Conservation (phyloP, 345 rosid species). For the Citrus australasica region DNA sequence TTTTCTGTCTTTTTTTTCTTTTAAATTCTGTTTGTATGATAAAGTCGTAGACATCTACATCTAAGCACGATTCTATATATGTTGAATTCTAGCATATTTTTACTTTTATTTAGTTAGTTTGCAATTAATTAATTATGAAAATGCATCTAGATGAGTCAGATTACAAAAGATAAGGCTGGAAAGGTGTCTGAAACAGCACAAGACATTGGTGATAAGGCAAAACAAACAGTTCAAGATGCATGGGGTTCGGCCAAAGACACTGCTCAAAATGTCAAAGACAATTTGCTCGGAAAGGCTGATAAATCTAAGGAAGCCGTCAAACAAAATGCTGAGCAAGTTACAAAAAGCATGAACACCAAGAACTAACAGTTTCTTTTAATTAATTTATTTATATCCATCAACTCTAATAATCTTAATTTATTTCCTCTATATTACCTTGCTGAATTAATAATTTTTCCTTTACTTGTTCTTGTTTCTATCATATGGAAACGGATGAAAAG, state of each 20-base stretch:
- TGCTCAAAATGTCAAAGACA: slow-evolving; percentile 30
- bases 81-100: too few relatives aligned
- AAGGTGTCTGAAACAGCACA: slow-evolving; percentile 14
- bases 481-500: too few relatives aligned
- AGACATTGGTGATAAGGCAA: slow-evolving; percentile 23
- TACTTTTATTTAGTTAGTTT: too few relatives aligned
- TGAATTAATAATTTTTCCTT: too few relatives aligned
- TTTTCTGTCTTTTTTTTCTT: too few relatives aligned
- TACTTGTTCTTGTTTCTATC: too few relatives aligned
- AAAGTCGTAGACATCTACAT: too few relatives aligned
- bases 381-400: too few relatives aligned
- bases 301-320: slow-evolving; percentile 28
- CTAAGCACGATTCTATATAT: too few relatives aligned
- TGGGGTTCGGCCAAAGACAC: slow-evolving; percentile 35
- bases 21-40: too few relatives aligned
- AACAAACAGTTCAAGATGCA: slow-evolving; percentile 20
- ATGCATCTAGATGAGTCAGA: slow-evolving; percentile 12
- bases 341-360: slow-evolving; percentile 36
- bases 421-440: too few relatives aligned
- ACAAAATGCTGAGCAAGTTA: slow-evolving; percentile 34
- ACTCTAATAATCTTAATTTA: too few relatives aligned
- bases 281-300: slow-evolving; percentile 21
- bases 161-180: slow-evolving; percentile 10
- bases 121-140: background rate
- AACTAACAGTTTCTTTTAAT: slow-evolving; percentile 1